Evolutionary conservation across 2,329 filamentous ascomycete species (phyloP), one percentile per base, ranked within the genome.

Genomic region (Colletotrichum agaves): DNA sequence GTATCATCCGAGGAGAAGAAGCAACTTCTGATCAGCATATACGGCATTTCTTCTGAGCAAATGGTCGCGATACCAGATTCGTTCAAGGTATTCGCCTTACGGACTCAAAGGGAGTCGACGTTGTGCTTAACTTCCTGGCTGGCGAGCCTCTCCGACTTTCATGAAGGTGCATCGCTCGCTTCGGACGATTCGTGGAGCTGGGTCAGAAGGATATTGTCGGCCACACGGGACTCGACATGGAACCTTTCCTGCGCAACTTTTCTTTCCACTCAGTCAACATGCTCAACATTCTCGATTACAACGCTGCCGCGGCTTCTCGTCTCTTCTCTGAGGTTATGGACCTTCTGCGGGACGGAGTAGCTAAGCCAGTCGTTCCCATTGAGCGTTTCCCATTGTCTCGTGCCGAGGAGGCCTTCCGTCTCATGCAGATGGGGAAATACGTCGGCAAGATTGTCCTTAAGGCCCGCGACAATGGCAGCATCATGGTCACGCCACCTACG

Each of bases 361-460:
- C 27, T 8, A 55, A 55, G 50, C 50, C 50, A 37, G 31, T 55
- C 31, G 19, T 7, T 13, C 15, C 27, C 2, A 8, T n/a, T 27
- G 12, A 39, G 35, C 10, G 13, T 5, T 55, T 55, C 35, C 50
- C 50, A 6, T 5, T 19, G n/a, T 41, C 31, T 21, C 19, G 12
- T 12, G 27, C 19, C 5, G 13, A 33, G 15, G 75, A 80, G 11
- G 81, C 81, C 0, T 82, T 85, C 70, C 73, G 80, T 0, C 76
- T 78, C 52, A 79, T 85, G 78, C 80, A 84, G 61, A 73, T 73
- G 2, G 82, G 82, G 1, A 73, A 72, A 33, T 82, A 84, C 69
- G 79, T 80, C 49, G 82, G 82, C 0, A 84, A 83, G 61, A 79
- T 84, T 17, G 76, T 84, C 13, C 59, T 81, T 21, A 78, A 66